A percentile compares a stretch with the other conserved stretches of the same genome.
These are phyloP conservation scores for Immersiella caudata DNA, from an alignment of 495 filamentous ascomycete species.

Conservation along the genomic window DNA sequence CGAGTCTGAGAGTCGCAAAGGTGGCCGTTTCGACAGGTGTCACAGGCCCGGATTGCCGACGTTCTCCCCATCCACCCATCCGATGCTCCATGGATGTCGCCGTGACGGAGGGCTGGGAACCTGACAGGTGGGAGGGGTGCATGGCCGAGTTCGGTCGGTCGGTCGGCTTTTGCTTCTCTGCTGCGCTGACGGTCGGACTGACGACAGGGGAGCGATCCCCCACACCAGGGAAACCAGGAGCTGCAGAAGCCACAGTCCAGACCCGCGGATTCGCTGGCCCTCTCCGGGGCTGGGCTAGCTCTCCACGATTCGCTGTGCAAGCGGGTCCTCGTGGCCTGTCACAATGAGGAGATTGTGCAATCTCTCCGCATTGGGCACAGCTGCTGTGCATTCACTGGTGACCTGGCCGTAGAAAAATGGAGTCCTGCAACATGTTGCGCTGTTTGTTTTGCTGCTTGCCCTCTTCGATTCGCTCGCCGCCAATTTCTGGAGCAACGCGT, in stretches of 20 bases:
- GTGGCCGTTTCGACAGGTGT: conserved; percentile 5
- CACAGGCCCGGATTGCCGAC: not conserved
- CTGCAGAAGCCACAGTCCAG: conserved; percentile 22
- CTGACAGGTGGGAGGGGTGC: conserved; percentile 9
- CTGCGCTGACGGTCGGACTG: conserved; percentile 20
- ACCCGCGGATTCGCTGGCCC: conserved; percentile 30
- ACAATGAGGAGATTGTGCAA: conserved; percentile 32
- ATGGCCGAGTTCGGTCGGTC: not conserved
- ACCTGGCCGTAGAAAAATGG: conserved; percentile 18
- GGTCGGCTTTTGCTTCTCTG: conserved; percentile 8
- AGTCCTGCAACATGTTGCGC: not conserved
- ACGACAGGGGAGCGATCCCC: not conserved
- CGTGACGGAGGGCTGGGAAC: conserved; percentile 14
- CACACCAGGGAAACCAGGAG: conserved; percentile 18
- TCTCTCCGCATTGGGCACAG: conserved; percentile 35
- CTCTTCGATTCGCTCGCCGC: conserved; percentile 12
- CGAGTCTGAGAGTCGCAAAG: not conserved
- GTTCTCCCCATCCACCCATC: not conserved
- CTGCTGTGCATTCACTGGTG: conserved; percentile 16
- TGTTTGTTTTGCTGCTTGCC: conserved; percentile 26
- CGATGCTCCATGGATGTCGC: not conserved
- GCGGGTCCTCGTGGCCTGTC: conserved; percentile 32
- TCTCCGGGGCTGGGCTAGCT: conserved; percentile 21
- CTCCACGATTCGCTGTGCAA: conserved; percentile 38
- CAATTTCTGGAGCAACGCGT: conserved; percentile 16